Base-by-base conservation (phyloP, 2,329 filamentous ascomycete species). In the Fusarium armeniacum region DNA sequence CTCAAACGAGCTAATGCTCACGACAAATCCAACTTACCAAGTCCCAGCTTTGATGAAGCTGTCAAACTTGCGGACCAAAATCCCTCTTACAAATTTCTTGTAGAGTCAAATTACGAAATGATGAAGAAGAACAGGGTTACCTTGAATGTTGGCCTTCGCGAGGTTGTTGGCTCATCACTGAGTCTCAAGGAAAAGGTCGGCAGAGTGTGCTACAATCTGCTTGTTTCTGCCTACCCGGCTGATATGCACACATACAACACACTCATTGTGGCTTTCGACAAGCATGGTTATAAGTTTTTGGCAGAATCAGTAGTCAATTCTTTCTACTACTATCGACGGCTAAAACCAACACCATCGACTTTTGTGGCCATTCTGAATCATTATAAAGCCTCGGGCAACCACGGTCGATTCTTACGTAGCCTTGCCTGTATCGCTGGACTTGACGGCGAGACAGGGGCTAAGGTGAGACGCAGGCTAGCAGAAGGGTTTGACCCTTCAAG, bases 221-320 rank as follows among this genome's bases (percentile, higher is more conserved):
- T 93, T 18, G 81, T 88, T 5, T 89, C 87, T 4, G 77, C 84
- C 3, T 82, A 87, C 20, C 86, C 89, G 0, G 91, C 92, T 1
- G 87, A 87, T 65, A 85, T 92, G 36, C 83, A 89, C 68, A 93
- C 90, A 5, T 93, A 90, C 80, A 94, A 94, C 74, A 84, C 85
- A 15, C 83, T 96, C 28, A 85, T 95, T 4, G 77, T 86, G n/a
- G 86, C 87, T n/a, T 89, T 95, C 52, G 83, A 86, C 54, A 81
- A 83, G 33, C 76, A 84, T 7, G 81, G 83, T 30, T 80, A 84
- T 54, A 81, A 84, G 58, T 78, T 81, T 38, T 79, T 90, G 20
- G 83, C 86, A 6, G 81, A 87, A 38, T 73, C 81, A n/a, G 81
- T 90, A 33, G 81, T 88, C 22, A 78, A 86, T 51, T 84, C 83